phyloP scores from a whole-genome alignment of 2,329 filamentous ascomycete species.

The Ophiostoma sp. region DNA sequence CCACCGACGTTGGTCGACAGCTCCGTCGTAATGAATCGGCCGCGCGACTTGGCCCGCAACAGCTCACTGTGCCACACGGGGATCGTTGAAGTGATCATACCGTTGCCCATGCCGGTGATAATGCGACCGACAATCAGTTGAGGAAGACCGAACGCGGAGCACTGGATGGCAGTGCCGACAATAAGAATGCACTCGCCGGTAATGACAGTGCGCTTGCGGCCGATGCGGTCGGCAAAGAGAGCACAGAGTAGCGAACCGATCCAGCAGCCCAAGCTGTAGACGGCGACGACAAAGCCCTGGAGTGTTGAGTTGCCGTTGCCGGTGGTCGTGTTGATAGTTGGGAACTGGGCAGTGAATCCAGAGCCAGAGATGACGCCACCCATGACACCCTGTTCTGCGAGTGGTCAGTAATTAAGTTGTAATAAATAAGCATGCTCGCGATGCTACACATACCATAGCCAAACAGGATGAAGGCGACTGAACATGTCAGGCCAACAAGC shows the following conservation, averaged over 20 bases:
- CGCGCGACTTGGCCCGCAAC: slow-evolving; percentile 46
- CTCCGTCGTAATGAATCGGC: slow-evolving; percentile 47
- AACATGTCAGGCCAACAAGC: background rate
- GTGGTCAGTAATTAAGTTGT: no score
- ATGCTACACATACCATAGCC: slow-evolving; percentile 1
- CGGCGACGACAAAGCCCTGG: slow-evolving; percentile 37
- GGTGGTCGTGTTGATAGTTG: background rate
- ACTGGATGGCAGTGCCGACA: slow-evolving; percentile 13
- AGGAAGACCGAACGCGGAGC: background rate
- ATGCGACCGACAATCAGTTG: slow-evolving; percentile 20
- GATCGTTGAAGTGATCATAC: slow-evolving; percentile 11
- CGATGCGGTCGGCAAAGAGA: slow-evolving; percentile 5
- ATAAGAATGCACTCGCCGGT: background rate
- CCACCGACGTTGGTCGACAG: slow-evolving; percentile 38
- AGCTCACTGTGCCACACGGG: slow-evolving; percentile 38
- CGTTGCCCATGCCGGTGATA: slow-evolving; percentile 18
- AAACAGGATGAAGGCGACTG: background rate
- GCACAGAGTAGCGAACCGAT: slow-evolving; percentile 33
- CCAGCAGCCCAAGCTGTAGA: slow-evolving; percentile 36
- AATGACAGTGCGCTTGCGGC: background rate
- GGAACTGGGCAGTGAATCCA: background rate
- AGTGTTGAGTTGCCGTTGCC: slow-evolving; percentile 30
- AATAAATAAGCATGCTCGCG: no score
- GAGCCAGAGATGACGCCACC: background rate
- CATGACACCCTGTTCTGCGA: background rate